phyloP scores from a whole-genome alignment of 805 yeast genomes.

The Wickerhamomyces bisporus region DNA sequence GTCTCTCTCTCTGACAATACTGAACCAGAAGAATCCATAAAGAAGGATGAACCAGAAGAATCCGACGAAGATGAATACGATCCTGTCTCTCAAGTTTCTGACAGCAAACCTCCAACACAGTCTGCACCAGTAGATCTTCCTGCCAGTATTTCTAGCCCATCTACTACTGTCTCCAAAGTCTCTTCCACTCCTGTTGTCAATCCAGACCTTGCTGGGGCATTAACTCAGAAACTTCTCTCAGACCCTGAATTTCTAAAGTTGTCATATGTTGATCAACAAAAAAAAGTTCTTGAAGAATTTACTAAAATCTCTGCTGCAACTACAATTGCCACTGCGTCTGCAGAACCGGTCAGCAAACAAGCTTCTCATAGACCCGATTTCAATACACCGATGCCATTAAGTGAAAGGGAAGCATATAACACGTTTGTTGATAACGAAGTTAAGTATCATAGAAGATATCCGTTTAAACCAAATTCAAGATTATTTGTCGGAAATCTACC shows the following conservation, averaged over 20 bases:
- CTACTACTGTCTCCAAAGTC: constrained; percentile 6
- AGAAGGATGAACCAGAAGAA: constrained; percentile 6
- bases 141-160: constrained; percentile 1
- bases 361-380: constrained; percentile 50
- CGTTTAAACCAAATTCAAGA: constrained; percentile 71
- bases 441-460: constrained; percentile 54
- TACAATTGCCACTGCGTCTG: constrained; percentile 19
- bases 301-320: constrained; percentile 26
- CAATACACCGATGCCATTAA: constrained; percentile 46
- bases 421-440: constrained; percentile 48
- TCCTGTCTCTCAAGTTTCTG: constrained; percentile 4
- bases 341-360: constrained; percentile 22
- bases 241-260: constrained; percentile 31
- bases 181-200: constrained; percentile 1
- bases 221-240: constrained; percentile 21
- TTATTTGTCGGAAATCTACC: constrained; percentile 85
- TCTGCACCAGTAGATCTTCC: neutral
- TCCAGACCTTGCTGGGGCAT: constrained; percentile 6
- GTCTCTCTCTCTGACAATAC: neutral
- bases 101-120: neutral
- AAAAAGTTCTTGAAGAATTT: constrained; percentile 28
- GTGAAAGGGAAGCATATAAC: constrained; percentile 49
- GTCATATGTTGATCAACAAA: constrained; percentile 31
- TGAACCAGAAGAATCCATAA: neutral
- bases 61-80: constrained; percentile 18